Conservation (phyloP, 208 protist species). For the Leishmania lainsoni region DNA sequence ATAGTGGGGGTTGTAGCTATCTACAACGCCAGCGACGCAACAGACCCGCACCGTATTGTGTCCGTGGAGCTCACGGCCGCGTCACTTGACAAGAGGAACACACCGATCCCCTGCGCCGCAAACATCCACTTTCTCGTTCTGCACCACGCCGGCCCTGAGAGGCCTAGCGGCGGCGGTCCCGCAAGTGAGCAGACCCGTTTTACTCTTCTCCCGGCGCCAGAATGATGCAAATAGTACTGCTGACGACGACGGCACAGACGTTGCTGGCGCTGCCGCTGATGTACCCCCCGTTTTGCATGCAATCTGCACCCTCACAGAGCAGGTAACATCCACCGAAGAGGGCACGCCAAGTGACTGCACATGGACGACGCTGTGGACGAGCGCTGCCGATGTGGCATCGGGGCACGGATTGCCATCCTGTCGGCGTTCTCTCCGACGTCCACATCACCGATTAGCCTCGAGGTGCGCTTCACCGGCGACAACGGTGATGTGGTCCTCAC, state of each 20-base stretch:
- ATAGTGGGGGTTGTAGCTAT: constrained; percentile 36
- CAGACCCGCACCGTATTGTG: constrained; percentile 30
- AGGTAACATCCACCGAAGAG: background rate
- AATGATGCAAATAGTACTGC: background rate
- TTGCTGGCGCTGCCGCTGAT: background rate
- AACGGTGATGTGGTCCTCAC: constrained; percentile 37
- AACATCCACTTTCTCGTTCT: constrained; percentile 10
- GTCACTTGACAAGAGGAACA: constrained; percentile 1
- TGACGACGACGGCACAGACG: background rate
- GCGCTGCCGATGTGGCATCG: constrained; percentile 5
- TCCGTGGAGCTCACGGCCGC: background rate
- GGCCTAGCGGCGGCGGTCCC: constrained; percentile 31
- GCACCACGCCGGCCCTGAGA: constrained; percentile 30
- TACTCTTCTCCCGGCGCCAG: constrained; percentile 7
- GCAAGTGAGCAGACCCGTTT: constrained; percentile 35
- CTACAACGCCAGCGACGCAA: constrained; percentile 13
- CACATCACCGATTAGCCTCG: constrained; percentile 6
- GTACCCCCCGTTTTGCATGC: constrained; percentile 9
- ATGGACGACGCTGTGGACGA: constrained; percentile 33
- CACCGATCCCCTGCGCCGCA: background rate
- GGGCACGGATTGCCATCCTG: background rate
- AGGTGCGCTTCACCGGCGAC: constrained; percentile 22
- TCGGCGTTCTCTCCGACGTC: background rate
- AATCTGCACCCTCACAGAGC: constrained; percentile 24
- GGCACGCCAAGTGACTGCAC: background rate